Evolutionary conservation across 1,139 yeast genomes (phyloP).

Genomic region (Hemisphaericaspora subhashii): DNA sequence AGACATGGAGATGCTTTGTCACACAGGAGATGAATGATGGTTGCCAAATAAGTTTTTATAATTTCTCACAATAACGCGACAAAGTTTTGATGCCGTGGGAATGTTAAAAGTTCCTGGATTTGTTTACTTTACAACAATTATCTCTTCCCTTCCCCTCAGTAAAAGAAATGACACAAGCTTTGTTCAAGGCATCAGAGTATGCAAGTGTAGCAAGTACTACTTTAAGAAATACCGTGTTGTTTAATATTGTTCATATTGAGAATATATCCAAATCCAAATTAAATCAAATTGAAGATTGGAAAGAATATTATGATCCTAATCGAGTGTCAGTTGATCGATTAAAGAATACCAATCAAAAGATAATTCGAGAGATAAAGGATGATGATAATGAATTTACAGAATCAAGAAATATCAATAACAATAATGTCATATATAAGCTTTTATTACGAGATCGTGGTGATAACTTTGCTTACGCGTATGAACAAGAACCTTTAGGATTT

Average conservation of each 20-base stretch:
- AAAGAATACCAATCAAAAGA: conserved; percentile 14
- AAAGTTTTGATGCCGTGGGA: background rate
- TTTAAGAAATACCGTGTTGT: conserved; percentile 21
- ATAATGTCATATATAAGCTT: conserved; percentile 30
- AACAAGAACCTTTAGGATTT: conserved; percentile 37
- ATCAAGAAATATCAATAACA: background rate
- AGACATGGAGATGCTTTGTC: too few species aligned
- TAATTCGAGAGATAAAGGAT: conserved; percentile 36
- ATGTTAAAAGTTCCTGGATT: too few species aligned
- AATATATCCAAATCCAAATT: conserved; percentile 38
- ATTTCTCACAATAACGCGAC: background rate
- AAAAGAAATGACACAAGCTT: background rate
- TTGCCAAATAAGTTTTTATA: background rate
- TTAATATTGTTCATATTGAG: conserved; percentile 33
- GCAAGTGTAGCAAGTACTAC: conserved; percentile 5
- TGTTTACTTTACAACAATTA: too few species aligned
- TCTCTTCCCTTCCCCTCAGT: background rate
- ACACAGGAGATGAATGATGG: background rate
- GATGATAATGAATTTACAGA: conserved; percentile 20
- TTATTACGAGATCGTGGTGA: conserved; percentile 31
- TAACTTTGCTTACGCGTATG: conserved; percentile 42
- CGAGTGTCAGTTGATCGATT: conserved; percentile 41
- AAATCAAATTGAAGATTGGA: conserved; percentile 43
- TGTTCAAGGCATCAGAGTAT: conserved; percentile 2
- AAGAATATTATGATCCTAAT: conserved; percentile 38